phyloP scores from a whole-genome alignment of 2,329 filamentous ascomycete genomes.

The Penicillium verrucosum region DNA sequence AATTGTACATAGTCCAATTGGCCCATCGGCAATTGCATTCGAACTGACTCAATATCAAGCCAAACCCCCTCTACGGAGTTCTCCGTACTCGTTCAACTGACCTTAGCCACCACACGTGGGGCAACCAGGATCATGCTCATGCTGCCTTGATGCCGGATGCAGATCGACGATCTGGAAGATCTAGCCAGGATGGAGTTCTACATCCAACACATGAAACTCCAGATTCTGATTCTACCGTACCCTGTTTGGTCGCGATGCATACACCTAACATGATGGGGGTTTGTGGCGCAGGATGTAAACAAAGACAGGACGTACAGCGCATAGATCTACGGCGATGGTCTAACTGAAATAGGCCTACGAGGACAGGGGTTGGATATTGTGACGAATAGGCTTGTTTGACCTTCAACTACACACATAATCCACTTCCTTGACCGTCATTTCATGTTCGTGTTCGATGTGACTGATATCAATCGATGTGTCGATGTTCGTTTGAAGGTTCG shows the following conservation, averaged over 20 bases:
- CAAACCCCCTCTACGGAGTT: not conserved
- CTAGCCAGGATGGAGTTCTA: not conserved
- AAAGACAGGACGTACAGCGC: not conserved
- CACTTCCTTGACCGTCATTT: conserved; percentile 2
- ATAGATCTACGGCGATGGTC: not conserved
- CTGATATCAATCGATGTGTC: not conserved
- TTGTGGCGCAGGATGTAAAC: not conserved
- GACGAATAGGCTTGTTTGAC: not conserved
- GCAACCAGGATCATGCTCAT: not conserved
- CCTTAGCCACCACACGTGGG: not conserved
- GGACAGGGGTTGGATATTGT: not conserved
- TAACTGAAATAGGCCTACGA: not conserved
- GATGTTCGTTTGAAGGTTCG: not conserved
- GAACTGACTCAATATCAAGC: not conserved
- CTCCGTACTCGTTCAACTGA: not conserved
- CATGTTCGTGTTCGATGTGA: not conserved
- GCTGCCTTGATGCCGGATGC: not conserved
- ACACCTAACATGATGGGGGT: not conserved
- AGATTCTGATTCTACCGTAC: not conserved
- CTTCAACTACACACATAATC: not conserved
- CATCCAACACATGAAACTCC: not conserved
- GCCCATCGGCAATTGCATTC: not conserved
- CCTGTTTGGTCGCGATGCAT: not conserved
- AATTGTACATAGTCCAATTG: not conserved
- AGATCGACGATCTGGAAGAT: not conserved